These are phyloP conservation scores for Trypanosoma platydactyli DNA, from an alignment of 208 protist species.

Conservation along the genomic window DNA sequence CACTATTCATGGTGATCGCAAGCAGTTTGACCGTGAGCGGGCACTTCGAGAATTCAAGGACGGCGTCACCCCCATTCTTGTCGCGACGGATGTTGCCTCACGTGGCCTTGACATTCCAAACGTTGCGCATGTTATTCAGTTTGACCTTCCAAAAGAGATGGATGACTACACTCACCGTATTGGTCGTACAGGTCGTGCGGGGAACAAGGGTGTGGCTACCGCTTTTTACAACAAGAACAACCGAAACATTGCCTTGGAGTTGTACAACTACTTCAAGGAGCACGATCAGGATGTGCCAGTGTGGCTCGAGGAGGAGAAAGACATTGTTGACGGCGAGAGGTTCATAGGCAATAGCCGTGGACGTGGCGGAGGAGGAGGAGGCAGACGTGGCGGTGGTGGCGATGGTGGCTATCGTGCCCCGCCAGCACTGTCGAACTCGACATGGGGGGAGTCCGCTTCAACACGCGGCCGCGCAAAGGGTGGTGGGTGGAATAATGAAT, in stretches of 20 bases:
- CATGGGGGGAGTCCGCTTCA: slow-evolving; percentile 29
- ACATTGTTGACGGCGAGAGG: slow-evolving; percentile 74
- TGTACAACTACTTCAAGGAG: slow-evolving; percentile 84
- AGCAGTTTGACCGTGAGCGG: slow-evolving; percentile 83
- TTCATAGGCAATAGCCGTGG: slow-evolving; percentile 45
- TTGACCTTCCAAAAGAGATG: slow-evolving; percentile 95
- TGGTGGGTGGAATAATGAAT: slow-evolving; percentile 25
- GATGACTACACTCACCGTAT: slow-evolving; percentile 99
- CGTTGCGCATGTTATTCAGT: slow-evolving; percentile 97
- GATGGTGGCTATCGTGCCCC: slow-evolving; percentile 25
- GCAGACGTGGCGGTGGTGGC: slow-evolving; percentile 25
- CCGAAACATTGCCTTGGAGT: slow-evolving; percentile 53
- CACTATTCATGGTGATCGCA: slow-evolving; percentile 95
- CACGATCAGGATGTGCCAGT: slow-evolving; percentile 87
- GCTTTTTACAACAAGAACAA: slow-evolving; percentile 89
- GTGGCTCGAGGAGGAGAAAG: slow-evolving; percentile 78
- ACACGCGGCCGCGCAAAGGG: slow-evolving; percentile 20
- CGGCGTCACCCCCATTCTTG: slow-evolving; percentile 89
- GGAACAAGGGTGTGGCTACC: slow-evolving; percentile 95
- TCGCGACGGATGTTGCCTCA: slow-evolving; percentile 98
- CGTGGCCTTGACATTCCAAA: slow-evolving; percentile 98
- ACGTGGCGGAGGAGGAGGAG: slow-evolving; percentile 18
- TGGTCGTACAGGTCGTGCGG: slow-evolving; percentile 98
- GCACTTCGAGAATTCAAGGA: slow-evolving; percentile 90
- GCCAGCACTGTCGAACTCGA: slow-evolving; percentile 16